Evolutionary conservation across 371 early-diverging fungal genomes (phyloP).

Genomic region (Rhizopus delemar): DNA sequence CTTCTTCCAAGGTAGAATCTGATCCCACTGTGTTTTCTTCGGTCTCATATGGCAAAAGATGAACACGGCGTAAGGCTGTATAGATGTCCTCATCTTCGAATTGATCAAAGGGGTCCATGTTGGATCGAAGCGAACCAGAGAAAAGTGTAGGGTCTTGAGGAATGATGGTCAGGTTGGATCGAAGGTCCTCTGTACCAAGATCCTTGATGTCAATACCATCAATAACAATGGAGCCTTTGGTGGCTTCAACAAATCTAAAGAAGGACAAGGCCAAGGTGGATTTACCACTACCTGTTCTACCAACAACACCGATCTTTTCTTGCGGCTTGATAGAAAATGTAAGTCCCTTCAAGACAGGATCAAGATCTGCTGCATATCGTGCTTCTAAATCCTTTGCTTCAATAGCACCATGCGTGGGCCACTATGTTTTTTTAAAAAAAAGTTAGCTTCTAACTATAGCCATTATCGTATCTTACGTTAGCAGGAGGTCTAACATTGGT

Average conservation of each 20-base stretch:
- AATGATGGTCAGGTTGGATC: conserved; percentile 71
- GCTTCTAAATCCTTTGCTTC: conserved; percentile 59
- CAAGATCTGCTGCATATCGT: conserved; percentile 62
- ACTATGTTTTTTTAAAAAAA: conserved; percentile 25
- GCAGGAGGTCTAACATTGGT: conserved; percentile 56
- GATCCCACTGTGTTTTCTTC: background rate
- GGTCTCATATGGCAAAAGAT: conserved; percentile 38
- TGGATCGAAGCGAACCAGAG: conserved; percentile 65
- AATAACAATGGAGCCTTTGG: conserved; percentile 66
- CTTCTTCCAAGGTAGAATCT: conserved; percentile 15
- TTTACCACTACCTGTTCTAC: conserved; percentile 80
- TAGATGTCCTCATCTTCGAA: conserved; percentile 68
- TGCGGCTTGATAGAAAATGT: conserved; percentile 51
- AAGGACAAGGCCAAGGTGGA: conserved; percentile 72
- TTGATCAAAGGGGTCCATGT: conserved; percentile 69
- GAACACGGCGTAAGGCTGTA: conserved; percentile 61
- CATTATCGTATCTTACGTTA: conserved; percentile 31
- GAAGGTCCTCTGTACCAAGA: conserved; percentile 71
- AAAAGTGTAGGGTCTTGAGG: conserved; percentile 77
- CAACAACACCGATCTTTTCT: conserved; percentile 68
- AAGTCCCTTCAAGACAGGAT: conserved; percentile 62
- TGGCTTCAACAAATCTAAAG: conserved; percentile 76
- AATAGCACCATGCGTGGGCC: conserved; percentile 69
- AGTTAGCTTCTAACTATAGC: background rate
- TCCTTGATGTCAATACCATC: conserved; percentile 75